These are phyloP conservation scores for Moesziomyces antarcticus DNA, from an alignment of 1,284 basidiomycete genomes.

Conservation along the genomic window DNA sequence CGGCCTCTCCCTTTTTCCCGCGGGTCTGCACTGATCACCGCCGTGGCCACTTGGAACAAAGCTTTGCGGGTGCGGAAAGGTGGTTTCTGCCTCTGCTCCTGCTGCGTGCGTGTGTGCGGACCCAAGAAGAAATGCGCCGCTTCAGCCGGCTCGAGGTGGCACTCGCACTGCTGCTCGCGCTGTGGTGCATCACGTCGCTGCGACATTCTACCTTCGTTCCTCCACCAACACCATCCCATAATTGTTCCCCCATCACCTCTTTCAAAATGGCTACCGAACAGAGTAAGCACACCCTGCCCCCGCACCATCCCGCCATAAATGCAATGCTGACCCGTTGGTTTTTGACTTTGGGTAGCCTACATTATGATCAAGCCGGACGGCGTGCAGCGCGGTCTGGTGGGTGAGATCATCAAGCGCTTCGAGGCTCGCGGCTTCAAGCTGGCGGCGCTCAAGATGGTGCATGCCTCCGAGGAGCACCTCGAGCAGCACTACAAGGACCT, in stretches of 20 bases:
- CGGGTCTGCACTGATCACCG: no score
- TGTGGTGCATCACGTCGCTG: slow-evolving; percentile 9
- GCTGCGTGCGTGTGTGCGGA: no score
- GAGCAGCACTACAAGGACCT: slow-evolving; percentile 68
- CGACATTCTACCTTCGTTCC: slow-evolving; percentile 3
- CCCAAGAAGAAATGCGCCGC: slow-evolving; percentile 8
- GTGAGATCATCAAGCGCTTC: slow-evolving; percentile 66
- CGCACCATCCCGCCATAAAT: no score
- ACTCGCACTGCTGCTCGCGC: slow-evolving; percentile 15
- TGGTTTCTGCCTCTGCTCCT: no score
- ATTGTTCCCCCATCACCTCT: slow-evolving; percentile 8
- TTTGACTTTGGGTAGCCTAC: slow-evolving; percentile 58
- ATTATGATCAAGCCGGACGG: slow-evolving; percentile 68
- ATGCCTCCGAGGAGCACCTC: slow-evolving; percentile 65
- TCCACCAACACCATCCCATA: slow-evolving; percentile 12
- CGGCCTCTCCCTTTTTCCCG: no score
- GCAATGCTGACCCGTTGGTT: no score
- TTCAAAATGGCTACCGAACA: slow-evolving; percentile 64
- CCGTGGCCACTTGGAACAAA: no score
- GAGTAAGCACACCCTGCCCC: slow-evolving; percentile 41
- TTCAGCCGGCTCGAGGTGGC: slow-evolving; percentile 14
- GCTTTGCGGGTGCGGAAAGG: no score
- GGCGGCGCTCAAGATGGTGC: slow-evolving; percentile 65
- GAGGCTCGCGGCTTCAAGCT: slow-evolving; percentile 66
- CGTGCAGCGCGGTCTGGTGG: slow-evolving; percentile 64